These are phyloP conservation scores for Nicotiana attenuata DNA, from an alignment of 257 asterid species.

Conservation along the genomic window DNA sequence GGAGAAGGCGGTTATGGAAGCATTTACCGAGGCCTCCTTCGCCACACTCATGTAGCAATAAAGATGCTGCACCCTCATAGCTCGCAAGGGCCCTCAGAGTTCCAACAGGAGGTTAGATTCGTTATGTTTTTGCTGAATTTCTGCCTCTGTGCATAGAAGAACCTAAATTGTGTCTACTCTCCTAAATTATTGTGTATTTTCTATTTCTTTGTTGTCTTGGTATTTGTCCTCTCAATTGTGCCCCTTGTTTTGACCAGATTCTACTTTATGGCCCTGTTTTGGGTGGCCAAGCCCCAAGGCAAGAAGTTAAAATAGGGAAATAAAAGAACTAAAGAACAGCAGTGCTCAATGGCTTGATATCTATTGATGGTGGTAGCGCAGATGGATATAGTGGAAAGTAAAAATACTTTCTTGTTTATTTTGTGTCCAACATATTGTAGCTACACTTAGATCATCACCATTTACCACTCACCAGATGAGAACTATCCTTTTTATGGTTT, in stretches of 20 bases:
- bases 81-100: conserved; percentile 74
- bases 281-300: not conserved
- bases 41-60: conserved; percentile 76
- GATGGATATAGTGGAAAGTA: not conserved
- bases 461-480: conserved; percentile 3
- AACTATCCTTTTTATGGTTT: not conserved
- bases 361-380: conserved; percentile 1
- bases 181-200: not conserved
- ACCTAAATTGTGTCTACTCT: not conserved
- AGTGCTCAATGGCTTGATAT: not conserved
- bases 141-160: not conserved
- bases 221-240: not conserved
- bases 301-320: not conserved
- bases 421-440: not conserved
- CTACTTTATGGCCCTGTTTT: not conserved
- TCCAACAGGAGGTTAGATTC: conserved; percentile 72
- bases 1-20: conserved; percentile 91
- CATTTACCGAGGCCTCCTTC: conserved; percentile 66
- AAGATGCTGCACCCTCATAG: conserved; percentile 67
- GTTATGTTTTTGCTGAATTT: conserved; percentile 1
- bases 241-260: not conserved
- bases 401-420: not conserved
- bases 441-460: not conserved
- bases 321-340: not conserved
- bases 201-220: not conserved